These are phyloP conservation scores for Cladobotryum mycophilum DNA, from an alignment of 2,329 filamentous ascomycete species.

Conservation along the genomic window DNA sequence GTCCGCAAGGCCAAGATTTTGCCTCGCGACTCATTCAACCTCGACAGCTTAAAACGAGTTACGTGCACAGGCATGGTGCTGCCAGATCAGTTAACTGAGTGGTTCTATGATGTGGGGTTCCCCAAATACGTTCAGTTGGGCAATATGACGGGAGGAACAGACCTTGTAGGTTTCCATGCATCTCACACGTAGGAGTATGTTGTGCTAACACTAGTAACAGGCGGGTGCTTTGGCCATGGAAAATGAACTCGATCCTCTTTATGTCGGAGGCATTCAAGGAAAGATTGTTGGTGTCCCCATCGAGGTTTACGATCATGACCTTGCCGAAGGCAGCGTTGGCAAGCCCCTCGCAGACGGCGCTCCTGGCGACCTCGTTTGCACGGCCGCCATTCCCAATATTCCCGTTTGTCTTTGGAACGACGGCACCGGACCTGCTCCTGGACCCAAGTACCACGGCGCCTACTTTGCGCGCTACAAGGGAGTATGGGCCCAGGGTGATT, in stretches of 20 bases:
- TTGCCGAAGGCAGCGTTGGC: conserved; percentile 39
- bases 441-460: conserved; percentile 51
- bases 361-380: conserved; percentile 69
- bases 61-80: conserved; percentile 78
- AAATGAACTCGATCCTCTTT: conserved; percentile 64
- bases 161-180: conserved; percentile 48
- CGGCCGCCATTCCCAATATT: conserved; percentile 66
- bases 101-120: conserved; percentile 69
- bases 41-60: conserved; percentile 56
- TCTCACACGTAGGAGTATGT: background rate
- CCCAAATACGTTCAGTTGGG: conserved; percentile 58
- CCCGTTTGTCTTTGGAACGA: conserved; percentile 63
- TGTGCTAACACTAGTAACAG: conserved; percentile 20
- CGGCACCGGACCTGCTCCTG: conserved; percentile 33
- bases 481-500: conserved; percentile 81
- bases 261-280: conserved; percentile 49
- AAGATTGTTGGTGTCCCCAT: conserved; percentile 44
- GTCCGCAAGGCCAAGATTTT: conserved; percentile 57
- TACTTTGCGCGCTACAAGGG: conserved; percentile 58
- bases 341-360: conserved; percentile 48
- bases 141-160: conserved; percentile 74
- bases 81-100: conserved; percentile 69
- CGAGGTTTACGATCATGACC: conserved; percentile 57
- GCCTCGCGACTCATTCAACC: conserved; percentile 56
- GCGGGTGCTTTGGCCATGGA: conserved; percentile 56